Percentiles rank a stretch among this genome's conserved stretches.
These are phyloP conservation scores for Yarrowia hollandica DNA, from an alignment of 805 yeast genomes.

Conservation along the genomic window DNA sequence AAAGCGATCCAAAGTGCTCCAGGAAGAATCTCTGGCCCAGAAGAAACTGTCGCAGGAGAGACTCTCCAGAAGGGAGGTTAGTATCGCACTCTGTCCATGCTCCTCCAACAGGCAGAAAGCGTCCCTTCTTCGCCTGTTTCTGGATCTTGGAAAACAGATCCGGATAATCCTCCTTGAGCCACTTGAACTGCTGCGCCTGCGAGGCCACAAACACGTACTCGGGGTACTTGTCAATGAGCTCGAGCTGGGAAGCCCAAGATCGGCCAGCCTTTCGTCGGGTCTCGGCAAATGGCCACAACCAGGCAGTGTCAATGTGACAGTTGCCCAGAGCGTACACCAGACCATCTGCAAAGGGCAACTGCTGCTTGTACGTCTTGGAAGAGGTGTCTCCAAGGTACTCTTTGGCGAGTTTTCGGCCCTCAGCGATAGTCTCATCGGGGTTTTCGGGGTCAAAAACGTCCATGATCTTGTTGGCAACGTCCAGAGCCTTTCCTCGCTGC, in stretches of 20 bases:
- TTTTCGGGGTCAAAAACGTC: constrained; percentile 75
- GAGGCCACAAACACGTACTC: constrained; percentile 94
- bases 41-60: constrained; percentile 81
- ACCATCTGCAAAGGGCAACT: not conserved
- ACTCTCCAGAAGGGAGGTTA: constrained; percentile 92
- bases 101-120: constrained; percentile 91
- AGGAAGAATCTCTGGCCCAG: constrained; percentile 86
- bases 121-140: constrained; percentile 60
- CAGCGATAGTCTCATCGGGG: constrained; percentile 50
- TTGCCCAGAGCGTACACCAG: constrained; percentile 81
- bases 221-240: constrained; percentile 81
- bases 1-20: constrained; percentile 72
- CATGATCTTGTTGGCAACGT: constrained; percentile 79
- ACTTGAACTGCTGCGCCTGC: constrained; percentile 92
- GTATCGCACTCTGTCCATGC: constrained; percentile 98
- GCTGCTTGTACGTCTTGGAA: not conserved
- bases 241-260: constrained; percentile 92
- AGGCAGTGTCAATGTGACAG: constrained; percentile 97
- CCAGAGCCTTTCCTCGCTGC: constrained; percentile 82
- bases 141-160: constrained; percentile 65
- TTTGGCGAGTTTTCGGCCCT: constrained; percentile 67
- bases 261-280: constrained; percentile 89
- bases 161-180: constrained; percentile 88
- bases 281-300: constrained; percentile 99
- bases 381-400: constrained; percentile 58